phyloP scores from a whole-genome alignment of 768 basidiomycete species.

The Megacollybia marginata region DNA sequence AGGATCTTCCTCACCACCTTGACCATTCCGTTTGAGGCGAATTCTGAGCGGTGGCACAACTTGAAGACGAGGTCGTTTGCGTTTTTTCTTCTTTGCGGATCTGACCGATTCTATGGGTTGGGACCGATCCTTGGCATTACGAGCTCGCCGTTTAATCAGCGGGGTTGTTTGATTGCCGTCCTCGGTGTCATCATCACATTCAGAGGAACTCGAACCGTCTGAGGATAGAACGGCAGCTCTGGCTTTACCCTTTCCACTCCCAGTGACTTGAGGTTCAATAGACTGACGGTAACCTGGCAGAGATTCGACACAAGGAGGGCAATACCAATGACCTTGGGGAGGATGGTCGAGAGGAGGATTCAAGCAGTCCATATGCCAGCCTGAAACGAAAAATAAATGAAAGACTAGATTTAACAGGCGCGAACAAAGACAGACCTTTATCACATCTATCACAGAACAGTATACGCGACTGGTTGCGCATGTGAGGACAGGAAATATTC shows the following conservation, averaged over 20 bases:
- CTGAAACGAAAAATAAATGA: constrained; percentile 26
- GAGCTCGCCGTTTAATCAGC: neutral
- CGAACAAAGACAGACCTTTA: constrained; percentile 47
- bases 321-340: constrained; percentile 76
- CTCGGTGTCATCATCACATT: constrained; percentile 20
- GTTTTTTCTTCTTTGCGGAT: neutral
- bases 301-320: constrained; percentile 50
- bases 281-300: constrained; percentile 10
- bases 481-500: neutral
- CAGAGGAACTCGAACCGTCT: constrained; percentile 23
- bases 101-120: neutral
- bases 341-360: constrained; percentile 60
- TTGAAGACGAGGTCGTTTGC: constrained; percentile 14
- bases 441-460: constrained; percentile 94
- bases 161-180: neutral
- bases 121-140: neutral
- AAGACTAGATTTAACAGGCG: constrained; percentile 5
- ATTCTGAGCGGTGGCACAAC: constrained; percentile 34
- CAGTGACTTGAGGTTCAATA: neutral
- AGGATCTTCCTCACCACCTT: constrained; percentile 54
- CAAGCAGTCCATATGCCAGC: constrained; percentile 83
- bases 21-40: constrained; percentile 49
- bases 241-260: constrained; percentile 19
- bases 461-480: constrained; percentile 52
- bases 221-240: constrained; percentile 39